Percentiles rank a stretch among this genome's conserved stretches.
Conservation (phyloP, 805 yeast genomes). For the Schwanniomyces polymorphus region DNA sequence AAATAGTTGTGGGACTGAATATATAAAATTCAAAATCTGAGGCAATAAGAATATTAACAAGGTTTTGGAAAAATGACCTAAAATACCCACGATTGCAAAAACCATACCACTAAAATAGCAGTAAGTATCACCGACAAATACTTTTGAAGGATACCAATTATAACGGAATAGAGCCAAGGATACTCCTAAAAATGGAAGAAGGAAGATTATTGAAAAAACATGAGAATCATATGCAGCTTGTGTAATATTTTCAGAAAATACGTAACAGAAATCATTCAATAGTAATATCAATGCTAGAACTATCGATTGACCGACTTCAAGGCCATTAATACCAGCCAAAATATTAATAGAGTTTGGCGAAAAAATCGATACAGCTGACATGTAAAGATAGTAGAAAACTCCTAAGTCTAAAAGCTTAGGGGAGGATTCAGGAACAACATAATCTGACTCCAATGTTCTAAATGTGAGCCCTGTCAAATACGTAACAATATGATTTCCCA, state of each 20-base stretch:
- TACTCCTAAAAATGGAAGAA: slow-evolving; percentile 87
- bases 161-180: slow-evolving; percentile 70
- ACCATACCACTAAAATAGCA: slow-evolving; percentile 99
- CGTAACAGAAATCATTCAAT: slow-evolving; percentile 74
- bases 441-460: slow-evolving; percentile 34
- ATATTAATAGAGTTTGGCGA: slow-evolving; percentile 96
- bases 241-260: slow-evolving; percentile 42
- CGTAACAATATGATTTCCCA: slow-evolving; percentile 31
- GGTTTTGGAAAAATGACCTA: slow-evolving; percentile 96
- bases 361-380: slow-evolving; percentile 89
- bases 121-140: slow-evolving; percentile 97
- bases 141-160: slow-evolving; percentile 90
- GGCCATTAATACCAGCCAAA: slow-evolving; percentile 93
- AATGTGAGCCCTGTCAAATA: slow-evolving; percentile 37
- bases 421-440: slow-evolving; percentile 33
- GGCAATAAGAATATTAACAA: slow-evolving; percentile 83
- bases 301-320: slow-evolving; percentile 93
- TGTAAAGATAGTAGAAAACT: slow-evolving; percentile 75
- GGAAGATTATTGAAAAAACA: slow-evolving; percentile 71
- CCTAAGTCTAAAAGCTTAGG: slow-evolving; percentile 74
- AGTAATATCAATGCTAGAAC: slow-evolving; percentile 71
- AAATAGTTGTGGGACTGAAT: slow-evolving; percentile 90
- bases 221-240: slow-evolving; percentile 75
- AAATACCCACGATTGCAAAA: slow-evolving; percentile 92
- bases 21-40: slow-evolving; percentile 85